Conservation (phyloP, 2,329 filamentous ascomycete species). For the Exophiala aquamarina region DNA sequence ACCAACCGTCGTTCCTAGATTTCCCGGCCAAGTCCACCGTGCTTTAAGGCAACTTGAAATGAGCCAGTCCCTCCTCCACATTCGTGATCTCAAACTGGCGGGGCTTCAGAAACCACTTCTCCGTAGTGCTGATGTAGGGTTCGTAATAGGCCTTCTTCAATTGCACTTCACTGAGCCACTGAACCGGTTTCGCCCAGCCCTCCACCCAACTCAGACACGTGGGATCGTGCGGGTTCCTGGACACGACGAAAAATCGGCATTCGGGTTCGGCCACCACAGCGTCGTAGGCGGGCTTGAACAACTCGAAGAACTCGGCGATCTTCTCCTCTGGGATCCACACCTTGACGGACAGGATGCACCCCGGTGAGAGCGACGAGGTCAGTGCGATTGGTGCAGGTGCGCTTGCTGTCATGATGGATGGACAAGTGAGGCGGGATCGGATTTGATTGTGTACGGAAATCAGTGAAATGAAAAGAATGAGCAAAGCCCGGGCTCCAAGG, state of each 20-base stretch:
- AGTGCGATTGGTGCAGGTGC: neutral
- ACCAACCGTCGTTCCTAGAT: too few species aligned
- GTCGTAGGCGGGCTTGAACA: constrained; percentile 42
- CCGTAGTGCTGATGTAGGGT: constrained; percentile 40
- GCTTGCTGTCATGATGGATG: too few species aligned
- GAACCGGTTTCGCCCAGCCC: constrained; percentile 38
- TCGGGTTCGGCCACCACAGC: constrained; percentile 44
- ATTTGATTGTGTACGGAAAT: too few species aligned
- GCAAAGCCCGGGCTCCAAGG: too few species aligned
- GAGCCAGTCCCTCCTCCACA: constrained; percentile 25
- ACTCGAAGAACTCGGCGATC: constrained; percentile 32
- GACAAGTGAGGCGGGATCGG: too few species aligned
- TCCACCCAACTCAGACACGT: constrained; percentile 43
- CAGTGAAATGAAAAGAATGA: too few species aligned
- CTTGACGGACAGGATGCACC: constrained; percentile 25
- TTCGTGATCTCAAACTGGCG: constrained; percentile 36
- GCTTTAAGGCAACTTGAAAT: constrained; percentile 27
- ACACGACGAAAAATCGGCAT: constrained; percentile 47
- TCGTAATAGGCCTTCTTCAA: constrained; percentile 44
- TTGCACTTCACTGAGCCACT: constrained; percentile 34
- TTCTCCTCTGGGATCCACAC: constrained; percentile 31
- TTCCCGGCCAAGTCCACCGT: too few species aligned
- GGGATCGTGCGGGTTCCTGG: constrained; percentile 36
- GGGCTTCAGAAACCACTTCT: constrained; percentile 43
- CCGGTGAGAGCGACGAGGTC: neutral